Conservation (phyloP, 2,329 filamentous ascomycete species). For the Talaromyces islandicus region DNA sequence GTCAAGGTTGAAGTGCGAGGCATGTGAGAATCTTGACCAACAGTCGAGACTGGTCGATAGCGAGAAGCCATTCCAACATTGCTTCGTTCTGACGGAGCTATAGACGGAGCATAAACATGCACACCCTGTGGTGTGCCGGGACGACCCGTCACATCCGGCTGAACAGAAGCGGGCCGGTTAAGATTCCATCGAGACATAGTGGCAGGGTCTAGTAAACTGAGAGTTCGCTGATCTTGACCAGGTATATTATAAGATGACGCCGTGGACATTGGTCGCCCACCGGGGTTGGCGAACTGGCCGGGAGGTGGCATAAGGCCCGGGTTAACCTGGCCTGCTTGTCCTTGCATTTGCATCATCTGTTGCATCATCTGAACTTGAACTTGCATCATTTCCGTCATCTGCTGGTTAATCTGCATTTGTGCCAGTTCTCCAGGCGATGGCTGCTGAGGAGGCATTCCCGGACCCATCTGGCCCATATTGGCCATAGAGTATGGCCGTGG, state of each 20-base stretch:
- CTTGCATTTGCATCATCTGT: slow-evolving; percentile 59
- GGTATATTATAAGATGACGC: slow-evolving; percentile 24
- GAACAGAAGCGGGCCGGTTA: slow-evolving; percentile 29
- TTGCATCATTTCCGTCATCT: slow-evolving; percentile 84
- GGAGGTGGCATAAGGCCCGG: slow-evolving; percentile 19
- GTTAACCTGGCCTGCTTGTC: slow-evolving; percentile 27
- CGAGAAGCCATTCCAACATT: slow-evolving; percentile 84
- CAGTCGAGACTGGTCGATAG: slow-evolving; percentile 81
- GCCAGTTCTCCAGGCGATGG: slow-evolving; percentile 60
- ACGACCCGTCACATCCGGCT: slow-evolving; percentile 19
- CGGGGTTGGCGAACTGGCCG: slow-evolving; percentile 18
- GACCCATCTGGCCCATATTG: slow-evolving; percentile 16
- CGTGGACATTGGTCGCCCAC: slow-evolving; percentile 46
- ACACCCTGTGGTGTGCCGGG: slow-evolving; percentile 20
- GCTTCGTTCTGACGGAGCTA: slow-evolving; percentile 92
- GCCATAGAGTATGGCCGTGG: slow-evolving; percentile 34
- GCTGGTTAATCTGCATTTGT: slow-evolving; percentile 73
- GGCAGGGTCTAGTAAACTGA: slow-evolving; percentile 73
- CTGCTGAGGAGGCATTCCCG: slow-evolving; percentile 15
- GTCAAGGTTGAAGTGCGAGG: slow-evolving; percentile 26
- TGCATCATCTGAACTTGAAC: slow-evolving; percentile 96
- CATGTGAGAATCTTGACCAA: slow-evolving; percentile 33
- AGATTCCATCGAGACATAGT: slow-evolving; percentile 37
- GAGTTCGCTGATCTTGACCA: slow-evolving; percentile 54
- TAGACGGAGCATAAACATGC: slow-evolving; percentile 71